A percentile compares a stretch with the other conserved stretches of the same genome.
Evolutionary conservation across 768 basidiomycete species (phyloP).

Genomic region (Amanita pallidorosea): DNA sequence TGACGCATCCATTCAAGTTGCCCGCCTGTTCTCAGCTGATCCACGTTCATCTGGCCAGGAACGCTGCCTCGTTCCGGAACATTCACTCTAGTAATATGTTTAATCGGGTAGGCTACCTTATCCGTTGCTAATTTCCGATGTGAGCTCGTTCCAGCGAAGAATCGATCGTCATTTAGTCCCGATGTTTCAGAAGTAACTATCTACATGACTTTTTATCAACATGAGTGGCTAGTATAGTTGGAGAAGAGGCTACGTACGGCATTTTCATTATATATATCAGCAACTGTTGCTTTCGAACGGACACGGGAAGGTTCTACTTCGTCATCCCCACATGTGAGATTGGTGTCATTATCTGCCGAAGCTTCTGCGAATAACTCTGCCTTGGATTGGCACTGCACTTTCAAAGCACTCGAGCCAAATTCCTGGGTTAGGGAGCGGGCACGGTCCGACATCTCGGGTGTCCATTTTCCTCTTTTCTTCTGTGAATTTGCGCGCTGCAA

Average conservation of each 20-base stretch:
- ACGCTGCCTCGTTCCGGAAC: slow-evolving; percentile 8
- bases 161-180: not conserved
- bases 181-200: not conserved
- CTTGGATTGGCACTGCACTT: slow-evolving; percentile 10
- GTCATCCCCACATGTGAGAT: not conserved
- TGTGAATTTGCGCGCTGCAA: slow-evolving; percentile 8
- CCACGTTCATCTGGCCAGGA: slow-evolving; percentile 9
- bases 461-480: not conserved
- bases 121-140: not conserved
- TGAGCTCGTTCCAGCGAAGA: not conserved
- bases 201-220: not conserved
- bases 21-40: slow-evolving; percentile 20
- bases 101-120: not conserved
- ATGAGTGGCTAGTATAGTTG: not conserved
- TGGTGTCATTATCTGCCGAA: not conserved
- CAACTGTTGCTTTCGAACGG: not conserved
- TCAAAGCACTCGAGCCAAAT: slow-evolving; percentile 30
- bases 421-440: slow-evolving; percentile 23
- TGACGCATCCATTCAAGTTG: slow-evolving; percentile 24
- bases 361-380: not conserved
- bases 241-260: not conserved
- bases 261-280: not conserved
- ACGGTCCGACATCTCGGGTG: slow-evolving; percentile 5
- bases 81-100: not conserved
- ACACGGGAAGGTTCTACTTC: not conserved